Evolutionary conservation across 345 rosid species (phyloP).

Genomic region (Camelina hispida): DNA sequence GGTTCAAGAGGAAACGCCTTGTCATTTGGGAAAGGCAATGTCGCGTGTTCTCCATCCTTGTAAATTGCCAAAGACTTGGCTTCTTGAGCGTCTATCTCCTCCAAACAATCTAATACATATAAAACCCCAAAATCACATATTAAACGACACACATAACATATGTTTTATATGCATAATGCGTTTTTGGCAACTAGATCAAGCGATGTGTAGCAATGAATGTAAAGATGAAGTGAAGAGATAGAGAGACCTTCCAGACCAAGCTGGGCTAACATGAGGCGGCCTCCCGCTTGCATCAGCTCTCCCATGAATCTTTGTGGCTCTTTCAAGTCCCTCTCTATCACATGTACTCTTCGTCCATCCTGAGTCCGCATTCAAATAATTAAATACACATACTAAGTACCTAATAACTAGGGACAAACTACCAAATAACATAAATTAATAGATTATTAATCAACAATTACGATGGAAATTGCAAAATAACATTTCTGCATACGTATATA

Average conservation of each 20-base stretch:
- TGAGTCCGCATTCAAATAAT: slow-evolving; percentile 26
- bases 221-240: background rate
- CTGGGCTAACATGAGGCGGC: slow-evolving; percentile 61
- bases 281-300: slow-evolving; percentile 73
- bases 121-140: background rate
- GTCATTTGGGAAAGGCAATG: slow-evolving; percentile 27
- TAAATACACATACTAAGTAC: background rate
- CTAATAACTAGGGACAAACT: background rate
- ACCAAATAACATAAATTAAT: background rate
- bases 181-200: slow-evolving; percentile 13
- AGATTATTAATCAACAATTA: no score
- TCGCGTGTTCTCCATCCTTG: slow-evolving; percentile 37
- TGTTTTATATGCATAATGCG: background rate
- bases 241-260: slow-evolving; percentile 64
- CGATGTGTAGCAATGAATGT: background rate
- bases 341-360: slow-evolving; percentile 71
- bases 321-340: slow-evolving; percentile 65
- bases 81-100: slow-evolving; percentile 45
- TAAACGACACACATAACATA: background rate
- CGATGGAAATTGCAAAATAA: no score
- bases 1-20: slow-evolving; percentile 31
- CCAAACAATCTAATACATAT: slow-evolving; percentile 43
- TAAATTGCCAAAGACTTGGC: slow-evolving; percentile 5
- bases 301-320: slow-evolving; percentile 72
- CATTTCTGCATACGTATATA: no score